Evolutionary conservation across 805 yeast genomes (phyloP), one percentile per base, ranked within the genome.

Genomic region (Cyberlindnera euphorbiae): DNA sequence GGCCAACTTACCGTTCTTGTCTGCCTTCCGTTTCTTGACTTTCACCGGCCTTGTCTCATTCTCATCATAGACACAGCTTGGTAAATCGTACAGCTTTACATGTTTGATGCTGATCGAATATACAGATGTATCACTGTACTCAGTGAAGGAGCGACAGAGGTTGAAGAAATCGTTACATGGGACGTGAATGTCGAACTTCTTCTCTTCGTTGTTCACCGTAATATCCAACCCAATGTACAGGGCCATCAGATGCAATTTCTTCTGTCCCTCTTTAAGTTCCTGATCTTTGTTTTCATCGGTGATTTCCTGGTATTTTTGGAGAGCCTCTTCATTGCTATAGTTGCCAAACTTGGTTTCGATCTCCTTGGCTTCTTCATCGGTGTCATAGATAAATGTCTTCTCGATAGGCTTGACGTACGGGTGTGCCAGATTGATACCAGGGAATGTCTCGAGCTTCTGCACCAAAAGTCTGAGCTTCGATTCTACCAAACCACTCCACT

Each of bases 401-500:
- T 75, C 80, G 55, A 85, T 82, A 11, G 81, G 78, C 51, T 87
- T 85, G 14, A 83, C 82, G 56, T 75, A 93, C 1, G 98, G 97
- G 60, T 89, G 97, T 0, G 96, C 97, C 21, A 87, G 47, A 35
- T 70, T 77, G 17, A 93, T 76, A 0, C 94, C 93, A 4, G 76
- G 79, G 15, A 79, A 63, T 5, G 75, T 67, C 58, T 93, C 98
- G 33, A 93, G 69, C 56, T 88, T 93, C 49, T 75, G 82, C 23
- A 93, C 95, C 23, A 93, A 60, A 28, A 82, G 62, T 47, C 98
- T 74, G 29, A 90, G 58, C 60, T 82, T 86, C 50, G 95, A 79
- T 59, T 93, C 97, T 9, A 93, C 90, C 66, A 90, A 67, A 8
- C 98, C 97, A 47, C 86, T 78, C 94, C 95, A 93, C 50, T 82